Evolutionary conservation across 2,329 filamentous ascomycete species (phyloP).

Genomic region (Aureobasidium sp.): DNA sequence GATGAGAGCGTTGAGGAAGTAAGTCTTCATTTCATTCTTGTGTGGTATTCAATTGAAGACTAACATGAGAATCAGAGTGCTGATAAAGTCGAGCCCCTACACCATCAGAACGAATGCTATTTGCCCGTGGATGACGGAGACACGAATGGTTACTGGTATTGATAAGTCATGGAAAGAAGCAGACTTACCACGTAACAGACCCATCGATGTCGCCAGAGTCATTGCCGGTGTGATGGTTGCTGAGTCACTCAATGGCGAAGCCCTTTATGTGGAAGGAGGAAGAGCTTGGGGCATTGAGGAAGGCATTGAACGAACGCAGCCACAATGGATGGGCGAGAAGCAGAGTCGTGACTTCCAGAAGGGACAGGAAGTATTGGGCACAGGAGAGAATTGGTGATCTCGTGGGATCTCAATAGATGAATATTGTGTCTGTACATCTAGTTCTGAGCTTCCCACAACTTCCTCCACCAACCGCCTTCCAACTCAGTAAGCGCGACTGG

Average conservation of each 20-base stretch:
- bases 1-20: slow-evolving; percentile 39
- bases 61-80: slow-evolving; percentile 20
- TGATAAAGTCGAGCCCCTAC: slow-evolving; percentile 25
- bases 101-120: slow-evolving; percentile 38
- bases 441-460: background rate
- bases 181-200: slow-evolving; percentile 34
- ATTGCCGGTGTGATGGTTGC: slow-evolving; percentile 33
- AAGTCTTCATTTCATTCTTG: slow-evolving; percentile 9
- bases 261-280: slow-evolving; percentile 38
- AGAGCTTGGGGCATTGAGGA: slow-evolving; percentile 40
- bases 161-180: slow-evolving; percentile 32
- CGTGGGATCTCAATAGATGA: background rate
- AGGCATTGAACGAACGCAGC: slow-evolving; percentile 34
- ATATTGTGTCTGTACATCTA: background rate
- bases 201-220: slow-evolving; percentile 35
- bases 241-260: slow-evolving; percentile 32
- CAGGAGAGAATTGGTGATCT: slow-evolving; percentile 20
- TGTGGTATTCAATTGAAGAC: too few species aligned
- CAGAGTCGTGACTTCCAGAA: slow-evolving; percentile 29
- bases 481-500: slow-evolving; percentile 9
- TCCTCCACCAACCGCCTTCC: background rate
- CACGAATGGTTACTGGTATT: slow-evolving; percentile 31
- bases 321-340: slow-evolving; percentile 38
- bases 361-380: slow-evolving; percentile 31
- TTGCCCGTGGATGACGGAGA: slow-evolving; percentile 40